A percentile compares a stretch with the other conserved stretches of the same genome.
phyloP scores from a whole-genome alignment of 192 early-diverging fungal species.

The Umbelopsis isabellina region DNA sequence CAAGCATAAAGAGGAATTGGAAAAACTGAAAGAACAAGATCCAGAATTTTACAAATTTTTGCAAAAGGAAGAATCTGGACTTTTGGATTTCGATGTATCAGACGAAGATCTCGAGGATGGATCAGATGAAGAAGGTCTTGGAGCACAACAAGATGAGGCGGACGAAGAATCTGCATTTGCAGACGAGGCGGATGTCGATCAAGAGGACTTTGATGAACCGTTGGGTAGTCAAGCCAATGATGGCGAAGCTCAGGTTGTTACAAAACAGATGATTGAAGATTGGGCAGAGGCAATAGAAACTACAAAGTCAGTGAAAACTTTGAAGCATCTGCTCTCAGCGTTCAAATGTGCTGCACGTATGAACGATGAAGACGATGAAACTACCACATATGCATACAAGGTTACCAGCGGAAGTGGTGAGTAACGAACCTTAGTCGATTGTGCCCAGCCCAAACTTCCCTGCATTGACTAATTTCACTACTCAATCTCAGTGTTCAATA shows the following conservation, averaged over 20 bases:
- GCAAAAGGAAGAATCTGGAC: constrained; percentile 80
- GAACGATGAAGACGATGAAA: constrained; percentile 65
- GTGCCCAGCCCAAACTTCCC: background rate
- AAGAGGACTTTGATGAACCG: constrained; percentile 7
- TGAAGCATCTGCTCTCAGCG: constrained; percentile 80
- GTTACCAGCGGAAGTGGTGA: constrained; percentile 61
- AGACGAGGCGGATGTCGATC: constrained; percentile 17
- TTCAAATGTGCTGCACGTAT: constrained; percentile 82
- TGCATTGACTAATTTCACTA: constrained; percentile 14
- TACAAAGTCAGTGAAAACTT: constrained; percentile 66
- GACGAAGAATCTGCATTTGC: constrained; percentile 11
- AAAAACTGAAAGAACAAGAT: constrained; percentile 83
- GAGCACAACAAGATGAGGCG: constrained; percentile 20
- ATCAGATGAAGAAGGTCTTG: constrained; percentile 38
- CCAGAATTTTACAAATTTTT: constrained; percentile 93
- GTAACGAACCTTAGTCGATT: background rate
- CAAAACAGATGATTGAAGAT: constrained; percentile 68
- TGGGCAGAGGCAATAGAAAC: constrained; percentile 70
- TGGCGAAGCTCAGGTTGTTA: constrained; percentile 54
- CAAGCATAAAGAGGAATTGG: constrained; percentile 80
- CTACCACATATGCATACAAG: constrained; percentile 61
- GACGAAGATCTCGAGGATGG: constrained; percentile 53
- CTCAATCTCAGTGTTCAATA: constrained; percentile 71
- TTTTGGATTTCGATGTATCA: constrained; percentile 78
- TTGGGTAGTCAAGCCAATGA: background rate